Percentiles rank a stretch among this genome's conserved stretches.
phyloP scores from a whole-genome alignment of 2,329 filamentous ascomycete species.

The Parastagonospora avenae region DNA sequence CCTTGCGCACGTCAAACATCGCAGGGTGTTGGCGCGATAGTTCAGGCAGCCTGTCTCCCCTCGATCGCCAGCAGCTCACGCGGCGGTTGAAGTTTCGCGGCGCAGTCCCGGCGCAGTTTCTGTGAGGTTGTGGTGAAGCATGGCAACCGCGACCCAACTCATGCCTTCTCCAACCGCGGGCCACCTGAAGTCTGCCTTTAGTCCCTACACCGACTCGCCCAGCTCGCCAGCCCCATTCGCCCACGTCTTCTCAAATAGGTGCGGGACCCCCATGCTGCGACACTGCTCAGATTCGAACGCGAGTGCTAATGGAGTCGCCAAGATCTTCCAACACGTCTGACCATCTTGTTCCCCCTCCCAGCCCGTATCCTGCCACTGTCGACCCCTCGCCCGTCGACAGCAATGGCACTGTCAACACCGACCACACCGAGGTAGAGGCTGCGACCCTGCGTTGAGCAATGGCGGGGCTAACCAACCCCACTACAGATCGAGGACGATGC shows the following conservation, averaged over 20 bases:
- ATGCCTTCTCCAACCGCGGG: slow-evolving; percentile 51
- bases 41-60: slow-evolving; percentile 8
- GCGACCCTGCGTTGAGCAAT: neutral
- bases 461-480: slow-evolving; percentile 32
- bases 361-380: slow-evolving; percentile 66
- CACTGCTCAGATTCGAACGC: slow-evolving; percentile 3
- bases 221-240: slow-evolving; percentile 54
- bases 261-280: slow-evolving; percentile 50
- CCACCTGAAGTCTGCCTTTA: slow-evolving; percentile 53
- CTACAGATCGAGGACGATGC: slow-evolving; percentile 74
- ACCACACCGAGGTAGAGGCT: slow-evolving; percentile 68
- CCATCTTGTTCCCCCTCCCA: slow-evolving; percentile 54
- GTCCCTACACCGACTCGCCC: slow-evolving; percentile 58
- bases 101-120: slow-evolving; percentile 32
- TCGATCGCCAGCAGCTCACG: slow-evolving; percentile 10
- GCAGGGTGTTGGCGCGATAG: slow-evolving; percentile 4
- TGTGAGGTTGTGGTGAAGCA: slow-evolving; percentile 29
- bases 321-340: slow-evolving; percentile 55
- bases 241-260: slow-evolving; percentile 50
- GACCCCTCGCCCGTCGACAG: slow-evolving; percentile 86
- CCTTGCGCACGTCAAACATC: slow-evolving; percentile 20
- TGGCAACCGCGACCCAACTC: slow-evolving; percentile 50
- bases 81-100: slow-evolving; percentile 9
- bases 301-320: slow-evolving; percentile 37
- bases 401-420: slow-evolving; percentile 80